Evolutionary conservation across 345 rosid genomes (phyloP), one percentile per base, ranked within the genome.

Genomic region (Mercurialis annua): DNA sequence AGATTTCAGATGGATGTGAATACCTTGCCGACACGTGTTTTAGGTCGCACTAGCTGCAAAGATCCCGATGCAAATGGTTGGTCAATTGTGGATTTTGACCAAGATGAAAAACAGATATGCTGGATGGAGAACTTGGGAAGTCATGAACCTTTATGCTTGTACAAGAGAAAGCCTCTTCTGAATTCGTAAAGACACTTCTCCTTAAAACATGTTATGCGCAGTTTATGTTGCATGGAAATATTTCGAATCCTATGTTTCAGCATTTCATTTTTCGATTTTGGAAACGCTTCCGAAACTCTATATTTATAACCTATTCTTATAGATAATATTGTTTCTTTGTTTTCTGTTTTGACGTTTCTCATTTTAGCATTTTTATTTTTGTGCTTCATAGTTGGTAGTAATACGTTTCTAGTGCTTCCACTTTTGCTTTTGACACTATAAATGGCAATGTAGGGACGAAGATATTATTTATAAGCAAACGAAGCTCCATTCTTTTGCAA

Each of bases 11-110:
- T 29, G 21, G 73, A 72, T 73, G 73, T 33, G 12, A 67, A 48
- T 11, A 50, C 71, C 64, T 47, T 66, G 50, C 69, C 72, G 36
- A 71, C 44, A 43, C 82, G 12, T 71, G 78, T 77, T 70, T 78
- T 90, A 51, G 83, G 86, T 70, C 82, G 87, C 68, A 76, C 84
- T 52, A 87, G 83, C 80, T 94, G 97, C 86, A 81, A 74, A 72
- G 87, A 86, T 71, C 74, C 81, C 1, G 81, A 71, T 67, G 88
- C 86, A 65, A 82, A 72, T 27, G 78, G 90, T 10, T 89, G 93
- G 97, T 78, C 82, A 10, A 24, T 69, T 58, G 74, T 82, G 76
- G 80, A 78, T 69, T 59, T 73, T 46, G 80, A 81, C 68, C 77
- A 76, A 66, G 76, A 78, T 69, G 66, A 68, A 49, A 81, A 85